Base-by-base conservation (phyloP, 768 basidiomycete species). In the Boletales sp. region DNA sequence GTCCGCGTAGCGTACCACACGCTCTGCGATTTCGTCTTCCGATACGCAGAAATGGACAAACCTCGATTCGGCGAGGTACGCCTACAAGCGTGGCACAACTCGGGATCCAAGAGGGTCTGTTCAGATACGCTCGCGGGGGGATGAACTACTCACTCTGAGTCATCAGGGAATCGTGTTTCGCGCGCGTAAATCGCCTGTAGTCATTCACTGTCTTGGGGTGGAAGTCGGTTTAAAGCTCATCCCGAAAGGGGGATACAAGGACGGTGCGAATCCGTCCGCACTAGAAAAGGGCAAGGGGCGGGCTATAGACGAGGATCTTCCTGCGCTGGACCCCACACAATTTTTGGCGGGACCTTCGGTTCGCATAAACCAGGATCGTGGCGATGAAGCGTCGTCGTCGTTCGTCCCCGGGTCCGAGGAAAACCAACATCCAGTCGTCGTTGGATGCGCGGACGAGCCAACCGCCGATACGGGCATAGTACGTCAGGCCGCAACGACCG, bases 61-160 rank as follows among this genome's bases (percentile, higher is more conserved):
- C 54, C 73, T 42, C 53, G 56, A 8, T 65, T 80, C 19, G 60
- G 65, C n/a, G 57, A 59, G 40, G 41, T 80, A 18, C 58, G 57
- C 30, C 48, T 74, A 13, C 51, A 71, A 29, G 78, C 72, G 5
- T 81, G 78, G 77, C 66, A 70, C 21, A 64, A 67, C 15, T 18
- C 66, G 11, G 78, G 78, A 31, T 61, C 57, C 10, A 72, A 50
- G 58, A 73, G 62, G 67, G 76, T 68, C 45, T 18, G 55, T 44
- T 18, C 17, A 17, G 27, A 27, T 27, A 27, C 24, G 24, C 24
- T 27, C 18, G 32, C 5, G 15, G 12, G 5, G 30, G 10, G 6
- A 34, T 18, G 24, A 6, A 27, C 29, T 44, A 18, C 49, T 60
- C 27, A 56, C 12, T 12, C 30, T 15, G 40, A 39, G n/a, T n/a